Evolutionary conservation across 371 early-diverging fungal species (phyloP), one percentile per base, ranked within the genome.

Genomic region (Mortierella sp.): DNA sequence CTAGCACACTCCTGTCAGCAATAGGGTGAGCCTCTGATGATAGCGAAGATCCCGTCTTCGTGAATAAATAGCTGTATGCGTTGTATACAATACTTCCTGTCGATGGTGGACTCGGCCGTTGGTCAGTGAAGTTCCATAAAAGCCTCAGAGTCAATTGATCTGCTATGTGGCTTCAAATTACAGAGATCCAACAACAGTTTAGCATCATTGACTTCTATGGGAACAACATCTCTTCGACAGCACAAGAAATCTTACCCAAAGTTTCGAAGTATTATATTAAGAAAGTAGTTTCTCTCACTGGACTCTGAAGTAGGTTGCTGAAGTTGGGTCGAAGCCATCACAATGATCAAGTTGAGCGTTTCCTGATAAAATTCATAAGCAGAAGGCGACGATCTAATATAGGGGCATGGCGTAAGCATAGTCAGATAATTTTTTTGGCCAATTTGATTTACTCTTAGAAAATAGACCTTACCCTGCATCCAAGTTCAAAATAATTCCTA

Each of bases 341-440:
- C 89, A 51, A 92, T 83, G 26, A 93, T 63, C 22, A 87, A 83
- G 64, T 93, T 93, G 13, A 93, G 73, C 0, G 86, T 74, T 74
- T 94, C 93, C 17, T 89, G 76, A 76, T 94, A 94, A 73, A 92
- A 92, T 58, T 93, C 92, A 61, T 94, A 91, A 19, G 86, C 85
- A 1, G 89, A 85, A 34, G 86, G 83, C 19, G 84, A 88, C 19
- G 84, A 66, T 51, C 92, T 92, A 81, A 9, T 40, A 40, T 40
- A 1, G 13, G 29, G 26, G 43, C 17, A 45, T 40, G 40, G 22
- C 22, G 26, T 10, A 35, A 32, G 55, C 22, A 13, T 13, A 58
- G 55, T 40, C 19, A 34, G 26, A 19, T 32, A 7, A 17, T n/a
- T 19, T n/a, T 0, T 45, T 19, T 15, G 6, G n/a, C 19, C 45